These are phyloP conservation scores for Penicillium malachiteum DNA, from an alignment of 495 filamentous ascomycete species.

Conservation along the genomic window DNA sequence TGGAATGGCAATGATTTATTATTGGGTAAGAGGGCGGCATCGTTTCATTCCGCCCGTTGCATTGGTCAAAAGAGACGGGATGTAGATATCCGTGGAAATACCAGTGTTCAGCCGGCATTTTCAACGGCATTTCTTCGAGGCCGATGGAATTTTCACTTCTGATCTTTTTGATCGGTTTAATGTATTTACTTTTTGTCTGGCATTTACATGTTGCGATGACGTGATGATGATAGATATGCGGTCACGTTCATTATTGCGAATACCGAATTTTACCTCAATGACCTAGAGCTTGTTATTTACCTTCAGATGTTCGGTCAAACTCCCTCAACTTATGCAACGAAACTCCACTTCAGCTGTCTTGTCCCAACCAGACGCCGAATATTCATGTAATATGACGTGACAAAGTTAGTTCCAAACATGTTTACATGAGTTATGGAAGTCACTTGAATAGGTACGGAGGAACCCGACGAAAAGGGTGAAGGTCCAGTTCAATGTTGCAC, in stretches of 20 bases:
- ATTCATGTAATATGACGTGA: slow-evolving; percentile 8
- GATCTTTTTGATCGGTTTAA: neutral
- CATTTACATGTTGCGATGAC: slow-evolving; percentile 6
- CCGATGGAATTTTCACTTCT: too few species aligned
- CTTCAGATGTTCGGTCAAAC: too few species aligned
- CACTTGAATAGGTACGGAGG: too few species aligned
- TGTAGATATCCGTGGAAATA: neutral
- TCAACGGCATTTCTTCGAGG: too few species aligned
- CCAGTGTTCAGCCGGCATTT: too few species aligned
- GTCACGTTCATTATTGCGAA: neutral
- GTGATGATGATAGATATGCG: slow-evolving; percentile 10
- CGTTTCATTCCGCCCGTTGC: slow-evolving; percentile 47
- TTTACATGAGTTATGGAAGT: too few species aligned
- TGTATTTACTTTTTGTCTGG: neutral
- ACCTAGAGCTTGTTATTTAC: too few species aligned
- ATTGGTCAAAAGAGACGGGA: slow-evolving; percentile 39
- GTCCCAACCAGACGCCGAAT: neutral
- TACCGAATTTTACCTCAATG: neutral
- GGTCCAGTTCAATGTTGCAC: too few species aligned
- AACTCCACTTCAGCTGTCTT: neutral
- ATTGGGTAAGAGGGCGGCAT: slow-evolving; percentile 39
- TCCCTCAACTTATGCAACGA: too few species aligned
- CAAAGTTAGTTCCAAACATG: neutral
- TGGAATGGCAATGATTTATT: slow-evolving; percentile 45
- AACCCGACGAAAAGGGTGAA: too few species aligned